Evolutionary conservation across 306 rosid species (phyloP).

Genomic region (Dryas octopetala): DNA sequence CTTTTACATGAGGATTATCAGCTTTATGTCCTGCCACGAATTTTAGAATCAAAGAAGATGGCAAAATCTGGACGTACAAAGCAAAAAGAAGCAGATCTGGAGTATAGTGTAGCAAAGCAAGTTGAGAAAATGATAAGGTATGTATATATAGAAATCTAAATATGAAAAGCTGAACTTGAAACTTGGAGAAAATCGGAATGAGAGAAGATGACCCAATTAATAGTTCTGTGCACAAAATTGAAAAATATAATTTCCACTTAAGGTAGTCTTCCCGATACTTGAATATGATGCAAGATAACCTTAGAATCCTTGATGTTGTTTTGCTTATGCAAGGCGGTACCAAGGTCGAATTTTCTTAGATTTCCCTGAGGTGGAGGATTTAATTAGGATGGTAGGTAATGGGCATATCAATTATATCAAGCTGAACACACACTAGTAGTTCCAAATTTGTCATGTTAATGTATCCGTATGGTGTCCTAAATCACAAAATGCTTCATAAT

Average conservation of each 20-base stretch:
- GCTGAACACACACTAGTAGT: not conserved
- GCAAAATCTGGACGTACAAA: slow-evolving; percentile 97
- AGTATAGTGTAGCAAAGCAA: slow-evolving; percentile 96
- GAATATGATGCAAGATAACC: not conserved
- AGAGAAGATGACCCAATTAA: not conserved
- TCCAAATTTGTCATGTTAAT: not conserved
- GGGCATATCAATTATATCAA: not conserved
- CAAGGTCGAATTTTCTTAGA: not conserved
- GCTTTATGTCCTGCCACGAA: slow-evolving; percentile 81
- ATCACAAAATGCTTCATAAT: not conserved
- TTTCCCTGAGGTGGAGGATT: slow-evolving; percentile 1
- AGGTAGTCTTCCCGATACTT: not conserved
- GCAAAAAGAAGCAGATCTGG: slow-evolving; percentile 97
- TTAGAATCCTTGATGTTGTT: not conserved
- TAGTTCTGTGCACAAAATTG: not conserved
- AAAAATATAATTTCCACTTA: not conserved
- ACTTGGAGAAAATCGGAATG: not conserved
- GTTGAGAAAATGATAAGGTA: slow-evolving; percentile 99
- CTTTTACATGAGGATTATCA: slow-evolving; percentile 95
- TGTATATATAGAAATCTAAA: slow-evolving; percentile 3
- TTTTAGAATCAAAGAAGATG: slow-evolving; percentile 96
- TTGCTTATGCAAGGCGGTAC: not conserved
- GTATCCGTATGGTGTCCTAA: not conserved
- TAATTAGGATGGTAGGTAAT: not conserved
- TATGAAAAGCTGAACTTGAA: not conserved